Evolutionary conservation across 2,329 filamentous ascomycete species (phyloP), one percentile per base, ranked within the genome.

Genomic region (Neospermospora avenae): DNA sequence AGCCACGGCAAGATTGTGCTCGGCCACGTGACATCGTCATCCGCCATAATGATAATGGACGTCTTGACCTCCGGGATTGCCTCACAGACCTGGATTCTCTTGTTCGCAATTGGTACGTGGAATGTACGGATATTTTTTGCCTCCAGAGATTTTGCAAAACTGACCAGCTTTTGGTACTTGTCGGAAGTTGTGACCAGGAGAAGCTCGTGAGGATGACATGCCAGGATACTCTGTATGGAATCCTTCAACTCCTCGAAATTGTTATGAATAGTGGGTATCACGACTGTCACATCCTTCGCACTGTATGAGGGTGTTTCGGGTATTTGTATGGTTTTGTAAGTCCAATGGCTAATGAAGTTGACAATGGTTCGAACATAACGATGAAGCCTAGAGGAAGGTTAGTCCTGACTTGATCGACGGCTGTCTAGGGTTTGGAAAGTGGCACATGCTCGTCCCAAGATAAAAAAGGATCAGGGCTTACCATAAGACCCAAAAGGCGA

Each of bases 21-120:
- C 3, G 93, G 93, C 89, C 93, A 96, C 68, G 89, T 92, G 63
- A 98, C 93, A 74, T 98, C 93, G 75, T 98, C 93, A 73, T 98
- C 93, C 25, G 93, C 92, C 79, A 98, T 91, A 69, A 98, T 84
- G 39, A 91, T 96, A 72, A 98, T 92, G 55, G 82, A 78, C 0
- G 93, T 97, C 67, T 80, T 81, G 60, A 97, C 91, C 67, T 91
- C 84, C 20, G 93, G 92, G 51, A 98, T 90, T 3, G 92, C 93
- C 72, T 91, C 85, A 74, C 91, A 96, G 72, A 98, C 92, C 75
- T 98, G 93, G 20, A 93, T 85, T 58, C 93, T 89, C 80, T 98
- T 98, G 79, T 98, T 98, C 68, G 93, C 92, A 72, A 96, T 93
- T 62, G 84, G 81, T 31, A 92, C 90, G 65, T 84, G 87, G 66